phyloP scores from a whole-genome alignment of 2,329 filamentous ascomycete species.

The Penicillium thymicola region DNA sequence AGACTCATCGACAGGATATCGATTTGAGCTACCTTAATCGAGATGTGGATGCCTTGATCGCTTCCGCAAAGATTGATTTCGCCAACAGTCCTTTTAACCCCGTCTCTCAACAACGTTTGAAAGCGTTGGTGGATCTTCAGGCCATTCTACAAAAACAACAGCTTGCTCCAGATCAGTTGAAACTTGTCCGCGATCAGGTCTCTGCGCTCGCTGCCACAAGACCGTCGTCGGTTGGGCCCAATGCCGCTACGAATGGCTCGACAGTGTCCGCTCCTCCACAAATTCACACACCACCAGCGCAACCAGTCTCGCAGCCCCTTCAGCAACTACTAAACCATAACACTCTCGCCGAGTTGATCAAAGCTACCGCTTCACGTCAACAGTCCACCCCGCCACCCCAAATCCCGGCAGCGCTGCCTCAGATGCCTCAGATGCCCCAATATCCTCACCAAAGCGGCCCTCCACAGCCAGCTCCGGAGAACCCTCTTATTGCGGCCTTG shows the following conservation, averaged over 20 bases:
- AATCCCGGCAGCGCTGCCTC: constrained; percentile 45
- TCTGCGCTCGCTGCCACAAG: constrained; percentile 61
- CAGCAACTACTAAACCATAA: constrained; percentile 42
- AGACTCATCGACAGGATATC: constrained; percentile 38
- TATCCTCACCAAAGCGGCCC: constrained; percentile 57
- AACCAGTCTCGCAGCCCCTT: constrained; percentile 36
- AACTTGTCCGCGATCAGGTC: constrained; percentile 81
- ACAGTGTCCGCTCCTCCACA: constrained; percentile 32
- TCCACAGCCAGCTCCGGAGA: constrained; percentile 52
- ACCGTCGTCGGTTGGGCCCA: constrained; percentile 16
- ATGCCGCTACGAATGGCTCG: constrained; percentile 17
- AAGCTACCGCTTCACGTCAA: constrained; percentile 42
- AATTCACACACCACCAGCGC: constrained; percentile 42
- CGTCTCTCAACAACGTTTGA: constrained; percentile 72
- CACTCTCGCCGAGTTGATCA: constrained; percentile 46
- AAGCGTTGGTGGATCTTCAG: constrained; percentile 82
- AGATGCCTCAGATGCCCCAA: constrained; percentile 56
- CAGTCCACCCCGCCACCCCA: constrained; percentile 48
- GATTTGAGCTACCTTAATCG: constrained; percentile 71
- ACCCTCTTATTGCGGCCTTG: constrained; percentile 64
- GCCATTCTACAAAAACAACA: constrained; percentile 72
- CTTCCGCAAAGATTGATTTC: constrained; percentile 68
- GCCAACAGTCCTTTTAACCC: constrained; percentile 72
- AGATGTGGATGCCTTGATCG: constrained; percentile 78
- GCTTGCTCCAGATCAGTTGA: constrained; percentile 75